Evolutionary conservation across 352 stramenopile species (phyloP).

Genomic region (Saprolegnia diclina): DNA sequence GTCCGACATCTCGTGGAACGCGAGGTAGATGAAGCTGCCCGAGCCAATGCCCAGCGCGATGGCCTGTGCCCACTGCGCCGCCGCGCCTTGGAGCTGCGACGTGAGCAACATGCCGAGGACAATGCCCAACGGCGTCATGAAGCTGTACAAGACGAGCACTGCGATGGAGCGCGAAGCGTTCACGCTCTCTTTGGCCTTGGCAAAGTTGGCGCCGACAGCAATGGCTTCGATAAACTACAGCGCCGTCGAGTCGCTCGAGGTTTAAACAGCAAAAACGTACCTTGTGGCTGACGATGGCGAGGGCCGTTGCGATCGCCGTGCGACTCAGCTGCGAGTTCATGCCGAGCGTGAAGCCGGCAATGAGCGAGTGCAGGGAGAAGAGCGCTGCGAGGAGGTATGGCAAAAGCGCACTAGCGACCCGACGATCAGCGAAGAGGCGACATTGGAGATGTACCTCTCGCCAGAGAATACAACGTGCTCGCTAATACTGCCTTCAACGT

Average conservation of each 20-base stretch:
- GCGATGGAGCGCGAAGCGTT: conserved; percentile 40
- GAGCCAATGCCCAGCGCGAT: conserved; percentile 49
- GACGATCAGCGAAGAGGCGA: not conserved
- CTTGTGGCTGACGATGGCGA: conserved; percentile 67
- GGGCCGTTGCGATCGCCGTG: conserved; percentile 46
- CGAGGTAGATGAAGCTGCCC: conserved; percentile 62
- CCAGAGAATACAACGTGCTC: conserved; percentile 60
- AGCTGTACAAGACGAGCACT: conserved; percentile 56
- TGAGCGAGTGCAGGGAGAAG: conserved; percentile 62
- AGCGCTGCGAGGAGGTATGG: conserved; percentile 58
- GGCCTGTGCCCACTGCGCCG: conserved; percentile 39
- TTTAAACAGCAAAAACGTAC: conserved; percentile 28
- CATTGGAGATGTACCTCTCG: conserved; percentile 31
- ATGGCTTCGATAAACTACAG: conserved; percentile 57
- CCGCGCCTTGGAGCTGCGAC: conserved; percentile 38
- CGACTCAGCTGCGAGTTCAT: conserved; percentile 49
- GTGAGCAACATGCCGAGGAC: conserved; percentile 55
- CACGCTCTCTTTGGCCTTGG: conserved; percentile 48
- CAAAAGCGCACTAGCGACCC: conserved; percentile 35
- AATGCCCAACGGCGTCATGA: conserved; percentile 58
- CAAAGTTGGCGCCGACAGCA: conserved; percentile 59
- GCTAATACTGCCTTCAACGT: conserved; percentile 35
- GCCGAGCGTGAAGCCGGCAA: conserved; percentile 54
- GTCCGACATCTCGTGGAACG: conserved; percentile 61
- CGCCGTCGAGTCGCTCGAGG: not conserved